phyloP scores from a whole-genome alignment of 1,139 yeast genomes.

The Magnusiomyces clavatus region DNA sequence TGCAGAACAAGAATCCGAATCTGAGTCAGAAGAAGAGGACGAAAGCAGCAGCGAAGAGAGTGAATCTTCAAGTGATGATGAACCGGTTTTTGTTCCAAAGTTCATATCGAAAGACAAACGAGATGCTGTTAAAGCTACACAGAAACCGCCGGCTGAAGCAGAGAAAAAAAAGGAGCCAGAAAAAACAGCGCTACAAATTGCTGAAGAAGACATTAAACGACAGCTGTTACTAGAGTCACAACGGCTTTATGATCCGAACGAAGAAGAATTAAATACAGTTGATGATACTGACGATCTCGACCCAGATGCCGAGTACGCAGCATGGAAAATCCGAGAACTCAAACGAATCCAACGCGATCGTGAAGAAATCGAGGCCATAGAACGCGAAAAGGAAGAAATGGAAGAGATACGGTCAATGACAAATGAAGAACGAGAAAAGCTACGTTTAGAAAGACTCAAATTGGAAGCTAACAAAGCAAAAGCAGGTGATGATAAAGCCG shows the following conservation, averaged over 20 bases:
- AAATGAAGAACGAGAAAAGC: slow-evolving; percentile 27
- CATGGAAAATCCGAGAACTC: slow-evolving; percentile 42
- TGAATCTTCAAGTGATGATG: slow-evolving; percentile 8
- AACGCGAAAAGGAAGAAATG: slow-evolving; percentile 37
- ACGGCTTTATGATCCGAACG: slow-evolving; percentile 10
- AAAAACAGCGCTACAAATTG: slow-evolving; percentile 26
- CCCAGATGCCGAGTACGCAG: slow-evolving; percentile 40
- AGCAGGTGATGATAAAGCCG: slow-evolving; percentile 11
- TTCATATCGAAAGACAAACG: slow-evolving; percentile 1
- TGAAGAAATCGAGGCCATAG: slow-evolving; percentile 32
- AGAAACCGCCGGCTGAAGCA: slow-evolving; percentile 1
- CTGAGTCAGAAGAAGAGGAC: slow-evolving; percentile 15
- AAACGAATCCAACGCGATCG: slow-evolving; percentile 40
- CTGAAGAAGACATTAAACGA: slow-evolving; percentile 26
- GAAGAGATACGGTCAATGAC: slow-evolving; percentile 29
- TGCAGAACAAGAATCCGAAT: slow-evolving; percentile 15
- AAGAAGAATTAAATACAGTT: slow-evolving; percentile 30
- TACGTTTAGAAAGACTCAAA: slow-evolving; percentile 15
- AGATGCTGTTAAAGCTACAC: background rate
- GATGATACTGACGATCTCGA: slow-evolving; percentile 53
- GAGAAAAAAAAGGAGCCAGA: slow-evolving; percentile 13
- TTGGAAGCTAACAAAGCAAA: background rate
- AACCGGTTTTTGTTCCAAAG: slow-evolving; percentile 12
- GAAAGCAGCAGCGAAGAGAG: background rate
- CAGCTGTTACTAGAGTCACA: slow-evolving; percentile 16